Base-by-base conservation (phyloP, 106 monocot genomes). In the Dendrobium officinale region DNA sequence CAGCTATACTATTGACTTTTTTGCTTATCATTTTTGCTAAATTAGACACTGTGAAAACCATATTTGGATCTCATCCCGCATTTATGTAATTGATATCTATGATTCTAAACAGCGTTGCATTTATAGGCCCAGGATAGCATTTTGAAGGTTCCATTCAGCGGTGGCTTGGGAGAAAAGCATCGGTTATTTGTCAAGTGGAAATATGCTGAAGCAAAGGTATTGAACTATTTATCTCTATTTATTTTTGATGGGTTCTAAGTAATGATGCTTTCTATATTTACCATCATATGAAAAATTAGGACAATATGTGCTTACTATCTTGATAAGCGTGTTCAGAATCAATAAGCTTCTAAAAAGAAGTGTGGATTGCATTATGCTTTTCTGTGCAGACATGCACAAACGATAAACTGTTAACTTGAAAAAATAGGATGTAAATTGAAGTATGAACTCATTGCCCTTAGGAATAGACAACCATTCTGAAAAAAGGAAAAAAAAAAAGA, bases 181-280 rank as follows among this genome's bases (percentile, higher is more conserved):
- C 81, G 73, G 45, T 76, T 84, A 17, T 88, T 88, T 82, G 75
- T 91, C 43, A 86, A 84, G 81, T 91, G 91, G 91, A 91, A 88
- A 48, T 84, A 82, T 84, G 72, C 73, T 41, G 91, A 91, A 88
- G 88, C 91, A 77, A 88, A 88, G 86, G 91, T 91, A 55, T 80
- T 20, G 64, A 18, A 3, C 15, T 1, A 72, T n/a, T 78, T 78
- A 18, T 48, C 6, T 75, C 18, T 5, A 58, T 58, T 19, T 58
- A 66, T 9, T 66, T 22, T 9, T 51, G 0, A 13, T n/a, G 6
- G 64, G 6, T 66, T 22, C 26, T 26, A 66, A 66, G n/a, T 58
- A 58, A n/a, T 17, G 58, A 17, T 66, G 26, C 64, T 66, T 66
- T 66, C n/a, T 66, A 8, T 26, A 66, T 66, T 24, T 24, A 24